Base-by-base conservation (phyloP, 2,329 filamentous ascomycete species). In the Cladosporium sp. region DNA sequence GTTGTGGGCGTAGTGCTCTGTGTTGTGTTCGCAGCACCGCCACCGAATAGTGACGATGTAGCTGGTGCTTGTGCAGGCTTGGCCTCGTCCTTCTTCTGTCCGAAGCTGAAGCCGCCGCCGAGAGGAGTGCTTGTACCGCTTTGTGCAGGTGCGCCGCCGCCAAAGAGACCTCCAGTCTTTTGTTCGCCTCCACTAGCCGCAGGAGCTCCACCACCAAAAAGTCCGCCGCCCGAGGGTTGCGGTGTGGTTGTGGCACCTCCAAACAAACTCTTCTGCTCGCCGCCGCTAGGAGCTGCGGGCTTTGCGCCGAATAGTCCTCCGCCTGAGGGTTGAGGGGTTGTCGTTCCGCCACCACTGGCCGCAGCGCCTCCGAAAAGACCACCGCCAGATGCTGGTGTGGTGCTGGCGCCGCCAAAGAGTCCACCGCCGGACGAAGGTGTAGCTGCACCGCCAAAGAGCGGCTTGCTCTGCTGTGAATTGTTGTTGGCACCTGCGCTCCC, bases 351-450 rank as follows among this genome's bases (percentile, higher is more conserved):
- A 22, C 30, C 37, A 15, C 59, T 49, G 14, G 38, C 42, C 2
- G 55, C 55, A n/a, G 47, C 51, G 66, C 73, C 75, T 57, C 77
- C 76, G 67, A 79, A 78, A 37, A 78, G 68, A 59, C 71, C 70
- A 39, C 68, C 67, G 20, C 67, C 62, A 30, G 63, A 60, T 25
- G 60, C 43, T 36, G 56, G 51, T 68, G 56, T 66, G 15, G 60
- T 59, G 19, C 43, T 51, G 11, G 49, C 49, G 9, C 55, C 52
- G 15, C 61, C 61, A 34, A 63, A 63, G 12, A 63, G 34, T 22
- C 60, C 61, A 22, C 50, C 45, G 25, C 42, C 22, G 14, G 36
- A 39, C 55, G 51, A 39, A 34, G 51, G 47, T 59, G 60, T 67
- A 61, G 54, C 37, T 15, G 70, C 71, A 38, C 66, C 49, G 47